Evolutionary conservation across 106 monocot species (phyloP), one percentile per base, ranked within the genome.

Genomic region (Allium cepa): DNA sequence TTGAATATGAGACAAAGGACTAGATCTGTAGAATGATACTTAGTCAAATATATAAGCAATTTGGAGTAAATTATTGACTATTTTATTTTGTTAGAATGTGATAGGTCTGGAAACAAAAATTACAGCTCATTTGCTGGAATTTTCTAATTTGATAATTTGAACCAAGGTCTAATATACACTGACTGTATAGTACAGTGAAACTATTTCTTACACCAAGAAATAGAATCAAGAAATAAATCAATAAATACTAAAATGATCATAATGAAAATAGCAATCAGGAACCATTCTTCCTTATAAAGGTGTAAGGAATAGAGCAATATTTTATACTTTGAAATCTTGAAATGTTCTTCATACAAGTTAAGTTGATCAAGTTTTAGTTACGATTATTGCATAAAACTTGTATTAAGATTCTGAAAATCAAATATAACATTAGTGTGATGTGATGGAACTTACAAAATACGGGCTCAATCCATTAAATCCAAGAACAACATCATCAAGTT

Each of bases 401-500:
- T 15, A 55, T 55, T 55, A 55, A 12, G 0, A 55, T 12, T 55
- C 53, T 55, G 7, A 55, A 55, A 55, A 55, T 55, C 15, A 15
- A 36, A 36, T 36, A 36, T 36, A 36, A 36, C 5, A 5, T 36
- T 36, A 36, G 36, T 36, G 36, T 36, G 36, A 36, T 36, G 36
- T 36, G 53, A 55, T 55, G 15, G 15, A 55, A 55, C 53, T 55
- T 55, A 55, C 53, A 55, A 7, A 15, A 58, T 84, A 84, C 36
- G 69, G 55, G n/a, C 77, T 47, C 17, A 84, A 60, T n/a, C 56
- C 65, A 13, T 80, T 67, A 67, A 80, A 80, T 11, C 77, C 84
- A 68, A 84, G 84, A 69, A 74, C 77, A 69, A 95, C 75, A 79
- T 95, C 94, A 58, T 36, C 82, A 61, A 91, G 68, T 15, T 91